Conservation (phyloP, 345 rosid genomes). For the Geranium rotundifolium region DNA sequence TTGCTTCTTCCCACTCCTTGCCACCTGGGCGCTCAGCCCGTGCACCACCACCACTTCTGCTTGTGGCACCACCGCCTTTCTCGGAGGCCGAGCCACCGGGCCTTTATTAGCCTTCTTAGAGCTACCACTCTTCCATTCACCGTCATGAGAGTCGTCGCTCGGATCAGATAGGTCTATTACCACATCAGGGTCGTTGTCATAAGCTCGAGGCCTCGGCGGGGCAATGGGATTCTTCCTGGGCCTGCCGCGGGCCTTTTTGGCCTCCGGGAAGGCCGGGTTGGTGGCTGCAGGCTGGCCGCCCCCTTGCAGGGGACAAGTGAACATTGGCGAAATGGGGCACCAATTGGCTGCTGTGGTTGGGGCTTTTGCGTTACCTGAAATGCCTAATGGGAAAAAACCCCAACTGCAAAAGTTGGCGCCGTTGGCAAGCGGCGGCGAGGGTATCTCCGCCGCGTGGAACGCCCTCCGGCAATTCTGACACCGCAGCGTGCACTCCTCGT, state of each 20-base stretch:
- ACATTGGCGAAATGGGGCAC: conserved; percentile 70
- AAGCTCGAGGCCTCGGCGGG: too few relatives aligned
- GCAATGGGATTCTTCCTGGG: conserved; percentile 2
- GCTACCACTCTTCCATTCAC: conserved; percentile 43
- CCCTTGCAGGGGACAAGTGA: conserved; percentile 28
- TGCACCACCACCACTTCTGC: conserved; percentile 8
- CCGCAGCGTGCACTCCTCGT: conserved; percentile 62
- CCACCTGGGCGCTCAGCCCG: conserved; percentile 10
- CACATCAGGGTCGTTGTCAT: conserved; percentile 34
- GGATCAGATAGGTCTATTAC: conserved; percentile 52
- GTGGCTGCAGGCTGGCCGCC: background rate
- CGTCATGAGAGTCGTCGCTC: conserved; percentile 35
- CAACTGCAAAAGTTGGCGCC: conserved; percentile 50
- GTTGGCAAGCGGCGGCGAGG: conserved; percentile 50
- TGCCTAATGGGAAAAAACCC: conserved; percentile 70
- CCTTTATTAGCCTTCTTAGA: conserved; percentile 24
- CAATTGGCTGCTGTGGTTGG: conserved; percentile 26
- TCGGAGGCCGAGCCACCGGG: conserved; percentile 18
- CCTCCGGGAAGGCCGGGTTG: background rate
- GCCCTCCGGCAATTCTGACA: conserved; percentile 79
- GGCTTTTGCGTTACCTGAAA: conserved; percentile 21
- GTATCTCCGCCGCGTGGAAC: conserved; percentile 56
- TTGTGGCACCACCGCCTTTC: conserved; percentile 16
- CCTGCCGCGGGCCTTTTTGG: background rate
- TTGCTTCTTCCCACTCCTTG: conserved; percentile 37